Evolutionary conservation across 75 land plant species (phyloP), one percentile per base, ranked within the genome.

Genomic region (Isoetes taiwanensis): DNA sequence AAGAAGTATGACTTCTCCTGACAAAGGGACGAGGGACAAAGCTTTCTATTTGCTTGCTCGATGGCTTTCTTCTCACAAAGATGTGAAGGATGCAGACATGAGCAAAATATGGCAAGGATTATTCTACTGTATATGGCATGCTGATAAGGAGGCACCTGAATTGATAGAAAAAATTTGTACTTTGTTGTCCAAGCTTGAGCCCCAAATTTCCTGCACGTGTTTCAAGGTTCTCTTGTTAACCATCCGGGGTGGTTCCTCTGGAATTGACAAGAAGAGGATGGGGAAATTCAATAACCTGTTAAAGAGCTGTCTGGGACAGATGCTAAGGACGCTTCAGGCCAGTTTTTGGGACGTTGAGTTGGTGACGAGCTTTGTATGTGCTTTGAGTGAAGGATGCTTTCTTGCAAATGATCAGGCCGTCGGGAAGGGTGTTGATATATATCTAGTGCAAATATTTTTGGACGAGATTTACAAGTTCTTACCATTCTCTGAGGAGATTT

Each of bases 91-190:
- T 4, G 73, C 69, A 11, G 85, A 78, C 46, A 63, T 90, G 59
- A 70, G 65, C 55, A 83, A 74, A 70, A 71, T 90, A 67, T 90
- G 97, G 97, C 83, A 83, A 43, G 94, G 94, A 12, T 80, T 90
- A 55, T 86, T 90, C 72, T 90, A 86, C 66, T 86, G 80, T 66
- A 57, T 80, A 12, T 90, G 94, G 97, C 97, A 90, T 65, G 58
- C 82, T 41, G 97, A 90, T 70, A 90, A 90, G 71, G n/a, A n/a
- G n/a, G 70, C 59, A 17, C 65, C 74, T 14, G 68, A 74, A 6
- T 76, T 90, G 24, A 71, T 64, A 62, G 66, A 71, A 4, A 59
- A 64, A 23, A 69, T 90, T 20, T 55, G 85, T 16, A 65, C 80
- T 10, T 50, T 83, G 4, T 55, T 80, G 31, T 41, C 38, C 9